These are phyloP conservation scores for Ochetophila trinervis DNA, from an alignment of 306 rosid genomes.

Conservation along the genomic window DNA sequence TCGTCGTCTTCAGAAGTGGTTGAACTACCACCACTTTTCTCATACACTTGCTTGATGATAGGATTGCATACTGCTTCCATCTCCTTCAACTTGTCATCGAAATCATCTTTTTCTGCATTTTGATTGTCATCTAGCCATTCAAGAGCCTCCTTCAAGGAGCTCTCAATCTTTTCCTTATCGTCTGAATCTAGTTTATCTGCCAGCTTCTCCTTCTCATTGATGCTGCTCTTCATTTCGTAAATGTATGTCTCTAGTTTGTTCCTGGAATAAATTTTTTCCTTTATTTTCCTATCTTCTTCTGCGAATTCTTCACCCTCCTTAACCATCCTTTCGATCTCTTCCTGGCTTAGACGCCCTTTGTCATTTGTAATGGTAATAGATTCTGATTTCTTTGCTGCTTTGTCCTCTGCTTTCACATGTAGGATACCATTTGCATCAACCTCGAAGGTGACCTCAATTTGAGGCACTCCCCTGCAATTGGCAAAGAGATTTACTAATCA, in stretches of 20 bases:
- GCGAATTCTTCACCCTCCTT: constrained; percentile 60
- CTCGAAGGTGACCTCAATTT: constrained; percentile 62
- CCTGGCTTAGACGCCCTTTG: constrained; percentile 58
- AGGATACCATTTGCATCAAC: constrained; percentile 54
- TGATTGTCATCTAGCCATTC: constrained; percentile 47
- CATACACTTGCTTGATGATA: constrained; percentile 30
- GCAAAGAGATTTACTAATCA: background rate
- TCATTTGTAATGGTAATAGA: constrained; percentile 51
- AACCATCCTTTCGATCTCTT: constrained; percentile 55
- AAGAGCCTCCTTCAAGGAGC: constrained; percentile 30
- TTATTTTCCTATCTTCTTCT: constrained; percentile 44
- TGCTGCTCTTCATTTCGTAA: constrained; percentile 42
- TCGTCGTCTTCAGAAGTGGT: constrained; percentile 22
- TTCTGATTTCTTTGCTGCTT: constrained; percentile 44
- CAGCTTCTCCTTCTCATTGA: constrained; percentile 40
- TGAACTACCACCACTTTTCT: constrained; percentile 33
- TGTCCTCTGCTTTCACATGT: constrained; percentile 55
- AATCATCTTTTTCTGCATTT: constrained; percentile 37
- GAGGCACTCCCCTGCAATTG: constrained; percentile 50
- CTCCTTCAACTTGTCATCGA: constrained; percentile 43
- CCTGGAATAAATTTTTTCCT: constrained; percentile 43
- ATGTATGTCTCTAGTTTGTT: constrained; percentile 51
- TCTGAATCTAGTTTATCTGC: constrained; percentile 46
- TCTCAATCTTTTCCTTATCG: constrained; percentile 48
- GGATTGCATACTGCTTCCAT: constrained; percentile 43